Evolutionary conservation across 495 filamentous ascomycete genomes (phyloP).

Genomic region (Aspergillus bertholletiae): DNA sequence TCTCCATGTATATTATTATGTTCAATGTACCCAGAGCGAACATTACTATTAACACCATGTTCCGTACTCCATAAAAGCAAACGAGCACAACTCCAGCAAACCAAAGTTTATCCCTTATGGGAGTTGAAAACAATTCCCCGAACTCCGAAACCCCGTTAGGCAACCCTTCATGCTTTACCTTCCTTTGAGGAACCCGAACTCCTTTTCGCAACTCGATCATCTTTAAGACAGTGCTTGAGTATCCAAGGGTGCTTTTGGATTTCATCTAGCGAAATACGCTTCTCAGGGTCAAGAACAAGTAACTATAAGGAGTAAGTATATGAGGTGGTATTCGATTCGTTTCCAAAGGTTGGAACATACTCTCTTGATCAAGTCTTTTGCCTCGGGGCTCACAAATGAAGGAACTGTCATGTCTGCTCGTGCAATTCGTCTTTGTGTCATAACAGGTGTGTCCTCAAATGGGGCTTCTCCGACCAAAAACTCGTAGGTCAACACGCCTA

Average conservation of each 20-base stretch:
- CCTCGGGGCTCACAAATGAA: constrained; percentile 84
- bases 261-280: constrained; percentile 84
- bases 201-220: constrained; percentile 57
- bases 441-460: constrained; percentile 91
- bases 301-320: constrained; percentile 51
- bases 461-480: constrained; percentile 94
- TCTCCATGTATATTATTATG: constrained; percentile 1
- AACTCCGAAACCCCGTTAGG: constrained; percentile 16
- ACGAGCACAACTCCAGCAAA: neutral
- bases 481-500: constrained; percentile 95
- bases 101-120: too few species aligned
- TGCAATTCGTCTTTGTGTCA: constrained; percentile 90
- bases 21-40: neutral
- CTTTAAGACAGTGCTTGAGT: constrained; percentile 87
- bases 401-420: constrained; percentile 91
- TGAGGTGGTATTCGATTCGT: neutral
- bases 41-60: neutral
- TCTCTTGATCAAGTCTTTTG: constrained; percentile 86
- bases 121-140: constrained; percentile 19
- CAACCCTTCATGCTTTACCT: constrained; percentile 27
- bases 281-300: constrained; percentile 90
- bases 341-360: constrained; percentile 44
- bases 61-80: neutral
- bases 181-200: constrained; percentile 40
- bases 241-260: constrained; percentile 95